Conservation (phyloP, 2,329 filamentous ascomycete genomes). For the Penicillium italicum region DNA sequence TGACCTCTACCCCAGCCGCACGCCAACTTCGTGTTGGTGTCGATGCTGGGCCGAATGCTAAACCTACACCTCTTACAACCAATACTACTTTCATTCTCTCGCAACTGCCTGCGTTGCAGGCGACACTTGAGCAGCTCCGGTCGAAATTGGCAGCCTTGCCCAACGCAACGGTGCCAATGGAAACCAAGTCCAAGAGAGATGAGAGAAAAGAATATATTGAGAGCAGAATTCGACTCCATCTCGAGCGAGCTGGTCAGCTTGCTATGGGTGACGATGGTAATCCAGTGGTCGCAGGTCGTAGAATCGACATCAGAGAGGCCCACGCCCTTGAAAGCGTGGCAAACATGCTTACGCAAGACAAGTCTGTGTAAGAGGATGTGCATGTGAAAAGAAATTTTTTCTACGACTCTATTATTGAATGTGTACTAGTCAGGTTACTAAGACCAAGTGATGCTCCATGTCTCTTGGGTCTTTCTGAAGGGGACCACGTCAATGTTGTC, state of each 20-base stretch:
- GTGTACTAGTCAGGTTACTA: conserved; percentile 13
- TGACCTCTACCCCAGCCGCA: conserved; percentile 50
- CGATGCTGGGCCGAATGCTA: conserved; percentile 32
- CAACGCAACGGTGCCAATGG: conserved; percentile 33
- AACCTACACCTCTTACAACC: conserved; percentile 42
- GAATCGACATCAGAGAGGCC: conserved; percentile 40
- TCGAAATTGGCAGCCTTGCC: conserved; percentile 56
- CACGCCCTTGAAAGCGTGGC: conserved; percentile 42
- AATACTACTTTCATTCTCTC: conserved; percentile 68
- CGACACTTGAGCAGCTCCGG: conserved; percentile 64
- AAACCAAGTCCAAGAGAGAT: conserved; percentile 57
- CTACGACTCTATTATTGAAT: conserved; percentile 6
- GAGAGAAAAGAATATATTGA: conserved; percentile 82
- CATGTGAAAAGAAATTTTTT: neutral
- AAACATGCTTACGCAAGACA: conserved; percentile 34
- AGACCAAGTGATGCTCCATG: conserved; percentile 37
- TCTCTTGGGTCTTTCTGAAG: conserved; percentile 60
- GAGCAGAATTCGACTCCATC: conserved; percentile 68
- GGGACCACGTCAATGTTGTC: conserved; percentile 62
- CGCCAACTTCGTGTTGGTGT: conserved; percentile 46
- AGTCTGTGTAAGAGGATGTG: conserved; percentile 7
- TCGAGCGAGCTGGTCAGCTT: conserved; percentile 56
- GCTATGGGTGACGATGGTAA: conserved; percentile 34
- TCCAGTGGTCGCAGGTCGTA: conserved; percentile 37
- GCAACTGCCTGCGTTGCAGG: conserved; percentile 74